Base-by-base conservation (phyloP, 805 yeast species). In the Hanseniaspora guilliermondii region DNA sequence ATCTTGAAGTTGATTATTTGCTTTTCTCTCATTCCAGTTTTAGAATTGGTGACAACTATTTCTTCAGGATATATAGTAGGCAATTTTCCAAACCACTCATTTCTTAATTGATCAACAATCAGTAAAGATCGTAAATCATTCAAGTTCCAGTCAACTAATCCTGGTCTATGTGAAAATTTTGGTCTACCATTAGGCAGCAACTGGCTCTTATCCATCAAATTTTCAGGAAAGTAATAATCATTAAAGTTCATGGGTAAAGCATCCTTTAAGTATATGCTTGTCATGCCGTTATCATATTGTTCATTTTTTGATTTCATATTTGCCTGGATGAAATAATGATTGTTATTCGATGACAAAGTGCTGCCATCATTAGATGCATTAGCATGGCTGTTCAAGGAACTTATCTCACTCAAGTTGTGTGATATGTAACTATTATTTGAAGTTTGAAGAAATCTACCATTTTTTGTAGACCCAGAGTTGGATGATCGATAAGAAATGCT, bases 121-220 rank as follows among this genome's bases (percentile, higher is more conserved):
- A 84, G 67, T 30, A 83, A 65, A 1, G 87, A 80, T 44, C 91
- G 69, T 19, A 81, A 68, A 63, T 83, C 89, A 64, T 84, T 84
- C 49, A 81, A 62, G 47, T 76, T 80, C 91, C 91, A 84, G 64
- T 82, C 84, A 3, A 52, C 55, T 25, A 79, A 68, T 40, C 84
- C 69, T 16, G 76, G 78, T 53, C 87, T 69, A 57, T 75, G 76
- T 0, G 87, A 80, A 65, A 80, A 82, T 25, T 68, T 64, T 12
- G 86, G 87, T 44, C 87, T 69, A 0, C 84, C 83, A 58, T 77
- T 77, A 11, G 75, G 69, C 39, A 78, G 68, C 22, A 73, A 56
- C 25, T 62, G 62, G 7, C 62, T 40, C 19, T 53, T 53, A 16
- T 8, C 76, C 72, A 55, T 74, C 75, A 38, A 65, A 12, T 78